Conservation (phyloP, 2,329 filamentous ascomycete species). For the Botryotinia globosa region DNA sequence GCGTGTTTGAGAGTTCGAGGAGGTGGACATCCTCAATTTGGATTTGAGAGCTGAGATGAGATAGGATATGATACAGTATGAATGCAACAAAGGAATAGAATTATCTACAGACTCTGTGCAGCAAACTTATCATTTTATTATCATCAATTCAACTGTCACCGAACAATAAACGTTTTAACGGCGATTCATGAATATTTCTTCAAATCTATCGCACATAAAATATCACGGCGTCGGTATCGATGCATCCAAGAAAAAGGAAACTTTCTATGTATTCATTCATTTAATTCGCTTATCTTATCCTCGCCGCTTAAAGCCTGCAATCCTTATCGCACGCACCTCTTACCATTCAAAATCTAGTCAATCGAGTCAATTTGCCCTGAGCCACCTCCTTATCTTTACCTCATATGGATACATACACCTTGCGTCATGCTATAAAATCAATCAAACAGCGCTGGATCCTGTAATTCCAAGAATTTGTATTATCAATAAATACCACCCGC, state of each 20-base stretch:
- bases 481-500: conserved; percentile 13
- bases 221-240: not conserved
- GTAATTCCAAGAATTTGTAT: conserved; percentile 7
- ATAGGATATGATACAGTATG: not conserved
- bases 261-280: not conserved
- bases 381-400: not conserved
- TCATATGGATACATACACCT: too few relatives aligned
- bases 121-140: not conserved
- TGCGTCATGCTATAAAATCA: not conserved
- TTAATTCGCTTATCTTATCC: not conserved
- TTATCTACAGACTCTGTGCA: not conserved
- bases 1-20: conserved; percentile 8
- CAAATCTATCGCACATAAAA: not conserved
- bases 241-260: not conserved
- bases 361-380: not conserved
- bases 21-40: not conserved
- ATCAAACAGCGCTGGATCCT: conserved; percentile 17
- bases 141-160: not conserved
- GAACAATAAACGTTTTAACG: not conserved
- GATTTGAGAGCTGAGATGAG: not conserved
- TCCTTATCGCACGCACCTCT: not conserved
- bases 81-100: not conserved
- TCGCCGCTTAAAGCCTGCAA: conserved; percentile 10
- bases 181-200: not conserved
- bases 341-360: not conserved